phyloP scores from a whole-genome alignment of 2,329 filamentous ascomycete species.

The Clathrospora elynae region DNA sequence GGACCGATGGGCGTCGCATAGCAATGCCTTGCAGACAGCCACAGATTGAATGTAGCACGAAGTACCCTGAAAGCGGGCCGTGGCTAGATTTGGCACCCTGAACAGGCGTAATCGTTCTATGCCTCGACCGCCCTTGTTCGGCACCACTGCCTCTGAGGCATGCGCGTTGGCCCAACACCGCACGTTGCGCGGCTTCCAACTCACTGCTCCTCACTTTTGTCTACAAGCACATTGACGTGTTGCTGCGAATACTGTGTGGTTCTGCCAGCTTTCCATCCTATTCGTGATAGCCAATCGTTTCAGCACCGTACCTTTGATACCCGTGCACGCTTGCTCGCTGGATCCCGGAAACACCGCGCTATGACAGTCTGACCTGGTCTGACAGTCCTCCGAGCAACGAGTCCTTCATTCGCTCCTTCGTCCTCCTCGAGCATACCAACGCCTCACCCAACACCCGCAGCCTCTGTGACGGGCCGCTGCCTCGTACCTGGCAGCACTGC shows the following conservation, averaged over 20 bases:
- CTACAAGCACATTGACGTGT: conserved; percentile 11
- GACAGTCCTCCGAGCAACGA: conserved; percentile 41
- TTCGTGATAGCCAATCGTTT: conserved; percentile 49
- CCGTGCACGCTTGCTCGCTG: conserved; percentile 46
- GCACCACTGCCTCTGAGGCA: conserved; percentile 39
- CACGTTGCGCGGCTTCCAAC: conserved; percentile 21
- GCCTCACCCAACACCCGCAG: conserved; percentile 32
- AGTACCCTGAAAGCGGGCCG: conserved; percentile 40
- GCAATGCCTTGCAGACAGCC: conserved; percentile 41
- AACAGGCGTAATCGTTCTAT: conserved; percentile 42
- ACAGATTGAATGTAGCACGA: conserved; percentile 39
- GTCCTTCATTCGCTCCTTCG: conserved; percentile 43
- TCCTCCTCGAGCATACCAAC: conserved; percentile 34
- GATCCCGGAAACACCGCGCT: conserved; percentile 46
- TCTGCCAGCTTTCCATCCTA: conserved; percentile 35
- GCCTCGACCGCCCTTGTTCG: conserved; percentile 46
- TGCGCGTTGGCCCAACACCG: conserved; percentile 43
- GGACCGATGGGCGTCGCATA: conserved; percentile 21
- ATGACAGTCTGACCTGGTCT: conserved; percentile 49
- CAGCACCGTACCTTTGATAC: conserved; percentile 45
- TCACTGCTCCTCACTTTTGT: conserved; percentile 11
- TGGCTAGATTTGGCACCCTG: conserved; percentile 36
- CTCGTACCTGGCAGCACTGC: conserved; percentile 30
- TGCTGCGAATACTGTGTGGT: conserved; percentile 21
- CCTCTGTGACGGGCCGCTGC: conserved; percentile 33